A percentile compares a stretch with the other conserved stretches of the same genome.
phyloP scores from a whole-genome alignment of 192 early-diverging fungal species.

The Podochytrium sp. region DNA sequence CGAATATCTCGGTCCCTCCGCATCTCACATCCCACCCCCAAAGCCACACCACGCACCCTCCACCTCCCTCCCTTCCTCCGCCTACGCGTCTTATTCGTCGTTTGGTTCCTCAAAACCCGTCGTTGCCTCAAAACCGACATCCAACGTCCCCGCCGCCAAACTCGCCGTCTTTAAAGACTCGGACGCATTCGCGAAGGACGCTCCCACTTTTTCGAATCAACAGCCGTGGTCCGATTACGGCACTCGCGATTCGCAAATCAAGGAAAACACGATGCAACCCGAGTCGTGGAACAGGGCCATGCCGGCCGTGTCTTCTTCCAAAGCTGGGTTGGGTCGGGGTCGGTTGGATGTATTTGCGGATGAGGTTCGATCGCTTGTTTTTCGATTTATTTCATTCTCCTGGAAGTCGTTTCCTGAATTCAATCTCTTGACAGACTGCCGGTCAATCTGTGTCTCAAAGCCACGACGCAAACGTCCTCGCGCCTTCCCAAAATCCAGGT shows the following conservation, averaged over 20 bases:
- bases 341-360: too few species aligned
- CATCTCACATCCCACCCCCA: not conserved
- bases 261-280: slow-evolving; percentile 71
- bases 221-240: slow-evolving; percentile 65
- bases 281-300: slow-evolving; percentile 51
- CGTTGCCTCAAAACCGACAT: not conserved
- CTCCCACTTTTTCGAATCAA: not conserved
- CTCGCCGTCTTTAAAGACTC: slow-evolving; percentile 21
- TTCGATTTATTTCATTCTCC: too few species aligned
- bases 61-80: not conserved
- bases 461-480: too few species aligned
- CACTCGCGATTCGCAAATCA: slow-evolving; percentile 58
- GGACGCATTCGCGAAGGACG: not conserved
- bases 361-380: too few species aligned
- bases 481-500: too few species aligned
- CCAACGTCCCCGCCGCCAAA: not conserved
- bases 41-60: not conserved
- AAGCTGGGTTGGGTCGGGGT: not conserved
- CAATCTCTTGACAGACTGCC: too few species aligned
- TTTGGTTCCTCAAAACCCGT: not conserved
- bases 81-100: not conserved
- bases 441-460: too few species aligned
- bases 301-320: slow-evolving; percentile 61
- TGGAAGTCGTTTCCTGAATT: too few species aligned
- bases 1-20: not conserved